Evolutionary conservation across 176 grass and related monocot genomes (phyloP), one percentile per base, ranked within the genome.

Genomic region (Musa troglodytarum): DNA sequence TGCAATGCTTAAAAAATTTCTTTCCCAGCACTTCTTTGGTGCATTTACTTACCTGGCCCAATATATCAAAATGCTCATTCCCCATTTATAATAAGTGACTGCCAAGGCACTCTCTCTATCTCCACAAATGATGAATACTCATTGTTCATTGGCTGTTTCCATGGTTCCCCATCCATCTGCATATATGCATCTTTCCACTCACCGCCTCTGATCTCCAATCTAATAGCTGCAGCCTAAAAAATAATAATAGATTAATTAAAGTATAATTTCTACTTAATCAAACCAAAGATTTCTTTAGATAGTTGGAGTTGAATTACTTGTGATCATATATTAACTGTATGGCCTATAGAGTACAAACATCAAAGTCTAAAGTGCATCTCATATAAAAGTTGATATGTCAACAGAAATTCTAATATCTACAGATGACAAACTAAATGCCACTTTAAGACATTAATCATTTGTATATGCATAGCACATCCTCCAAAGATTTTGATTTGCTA

Each of bases 131-230:
- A 94, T 7, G 95, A 99, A 61, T 89, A 89, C 43, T 91, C 80
- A 0, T 20, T 67, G 65, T 76, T 86, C 75, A 94, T 79, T 74
- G 90, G 86, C 84, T 99, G 95, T 63, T 94, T 99, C 95, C 95
- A 99, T 57, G 95, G 95, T 68, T 99, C 95, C 58, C 95, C 90
- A 16, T 99, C 95, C 95, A 94, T 99, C 84, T 99, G 95, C 95
- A 94, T 99, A 55, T 87, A 99, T 20, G 88, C 90, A 50, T 87
- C 88, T 55, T 65, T 87, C 90, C 90, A 94, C 49, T 83, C 78
- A 0, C 90, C 90, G 19, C 95, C 95, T 91, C 89, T 94, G 77
- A 99, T 99, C 74, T 99, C 95, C 52, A 99, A 81, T 17, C 90
- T 82, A 73, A 99, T 94, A 52, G 95, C 90, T 20, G 86, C 78